Evolutionary conservation across 2,329 filamentous ascomycete species (phyloP), one percentile per base, ranked within the genome.

Genomic region (Hymenoscyphus albidus): DNA sequence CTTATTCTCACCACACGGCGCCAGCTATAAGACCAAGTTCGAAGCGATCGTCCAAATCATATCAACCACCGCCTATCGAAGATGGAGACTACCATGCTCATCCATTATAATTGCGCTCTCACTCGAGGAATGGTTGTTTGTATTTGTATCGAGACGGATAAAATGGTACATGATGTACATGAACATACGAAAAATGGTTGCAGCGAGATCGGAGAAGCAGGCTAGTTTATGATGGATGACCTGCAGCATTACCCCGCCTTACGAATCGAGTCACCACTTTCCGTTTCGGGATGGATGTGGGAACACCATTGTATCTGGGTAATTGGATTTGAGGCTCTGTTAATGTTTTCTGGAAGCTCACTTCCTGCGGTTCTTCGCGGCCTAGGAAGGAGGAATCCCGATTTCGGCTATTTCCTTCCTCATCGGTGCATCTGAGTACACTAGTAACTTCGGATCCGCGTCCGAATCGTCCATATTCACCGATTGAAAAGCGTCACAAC

Each of bases 1-100:
- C 44, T n/a, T 18, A 44, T 14, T n/a, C 42, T 63, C 35, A 39
- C 22, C 48, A 54, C 48, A 22, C 48, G 1, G 18, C 48, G 1
- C 18, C 48, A 12, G 18, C n/a, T 54, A 10, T 56, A 27, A 12
- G 31, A 54, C 59, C 56, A 42, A 22, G 38, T 55, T 58, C 48
- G 32, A 32, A 59, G 27, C 48, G 62, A 58, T 48, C 55, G 22
- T 32, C 39, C 5, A 65, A 42, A 44, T 42, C 39, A 31, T 56
- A 61, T 1, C 61, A 62, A 54, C 22, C 60, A 38, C 13, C 58
- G 42, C 67, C 59, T 55, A 63, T 64, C 3, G 68, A 68, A 60
- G 72, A 74, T 68, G 72, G 72, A 54, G 70, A 65, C 31, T 74
- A 74, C 63, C 70, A 74, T 64, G 63, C 58, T 48, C 62, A 63